Evolutionary conservation across 352 stramenopile species (phyloP).

Genomic region (Aphanomyces euteiches): DNA sequence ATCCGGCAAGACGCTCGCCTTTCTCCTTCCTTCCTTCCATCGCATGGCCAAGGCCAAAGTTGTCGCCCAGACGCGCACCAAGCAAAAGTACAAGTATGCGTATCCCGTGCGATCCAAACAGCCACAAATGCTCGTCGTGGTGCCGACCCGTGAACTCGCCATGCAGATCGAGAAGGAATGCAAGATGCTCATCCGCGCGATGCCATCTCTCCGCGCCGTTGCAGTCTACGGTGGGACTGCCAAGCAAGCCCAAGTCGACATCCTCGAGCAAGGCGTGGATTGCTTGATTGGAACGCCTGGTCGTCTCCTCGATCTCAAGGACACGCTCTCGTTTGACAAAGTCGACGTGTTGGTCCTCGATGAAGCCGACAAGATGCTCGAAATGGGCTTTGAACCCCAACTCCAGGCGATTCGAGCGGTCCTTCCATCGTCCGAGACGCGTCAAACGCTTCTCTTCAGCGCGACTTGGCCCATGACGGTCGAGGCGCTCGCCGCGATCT

Average conservation of each 20-base stretch:
- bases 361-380: slow-evolving; percentile 98
- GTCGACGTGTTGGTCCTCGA: slow-evolving; percentile 92
- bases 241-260: slow-evolving; percentile 90
- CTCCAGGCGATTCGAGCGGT: slow-evolving; percentile 91
- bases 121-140: slow-evolving; percentile 92
- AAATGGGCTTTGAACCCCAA: slow-evolving; percentile 97
- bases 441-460: slow-evolving; percentile 95
- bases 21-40: slow-evolving; percentile 73
- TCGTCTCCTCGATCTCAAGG: slow-evolving; percentile 94
- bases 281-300: slow-evolving; percentile 95
- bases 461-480: slow-evolving; percentile 97
- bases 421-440: slow-evolving; percentile 48
- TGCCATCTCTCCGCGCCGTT: slow-evolving; percentile 75
- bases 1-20: slow-evolving; percentile 77
- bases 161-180: slow-evolving; percentile 94
- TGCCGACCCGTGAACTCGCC: slow-evolving; percentile 97
- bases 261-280: slow-evolving; percentile 87
- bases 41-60: slow-evolving; percentile 62
- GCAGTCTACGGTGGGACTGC: slow-evolving; percentile 92
- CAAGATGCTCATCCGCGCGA: slow-evolving; percentile 64
- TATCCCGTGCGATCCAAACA: slow-evolving; percentile 50
- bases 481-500: slow-evolving; percentile 88
- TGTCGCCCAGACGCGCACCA: slow-evolving; percentile 32
- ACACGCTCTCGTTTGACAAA: slow-evolving; percentile 87
- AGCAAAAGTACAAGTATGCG: slow-evolving; percentile 29